A percentile compares a stretch with the other conserved stretches of the same genome.
phyloP scores from a whole-genome alignment of 2,329 filamentous ascomycete species.

The Elsinoe perseae region DNA sequence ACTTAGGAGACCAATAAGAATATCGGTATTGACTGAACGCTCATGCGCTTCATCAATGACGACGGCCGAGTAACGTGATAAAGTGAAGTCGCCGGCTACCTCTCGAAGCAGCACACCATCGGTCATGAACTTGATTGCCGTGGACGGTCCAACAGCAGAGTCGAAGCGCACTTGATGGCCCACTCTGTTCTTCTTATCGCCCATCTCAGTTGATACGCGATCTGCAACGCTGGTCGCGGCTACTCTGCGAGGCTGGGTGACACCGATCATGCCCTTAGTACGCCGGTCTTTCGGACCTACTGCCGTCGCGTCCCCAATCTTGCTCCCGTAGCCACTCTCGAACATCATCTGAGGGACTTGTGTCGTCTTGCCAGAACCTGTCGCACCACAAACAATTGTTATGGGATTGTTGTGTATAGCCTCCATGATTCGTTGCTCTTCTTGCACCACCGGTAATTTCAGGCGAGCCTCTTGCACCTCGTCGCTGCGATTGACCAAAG shows the following conservation, averaged over 20 bases:
- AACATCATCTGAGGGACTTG: conserved; percentile 95
- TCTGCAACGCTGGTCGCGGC: conserved; percentile 96
- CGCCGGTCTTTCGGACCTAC: neutral
- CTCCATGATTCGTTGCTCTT: conserved; percentile 98
- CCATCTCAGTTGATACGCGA: conserved; percentile 79
- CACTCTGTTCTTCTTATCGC: conserved; percentile 66
- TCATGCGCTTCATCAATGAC: conserved; percentile 97
- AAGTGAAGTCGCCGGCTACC: conserved; percentile 76
- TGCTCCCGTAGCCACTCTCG: conserved; percentile 82
- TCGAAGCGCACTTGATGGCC: conserved; percentile 94
- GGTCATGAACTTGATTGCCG: conserved; percentile 97
- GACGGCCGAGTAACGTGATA: conserved; percentile 86
- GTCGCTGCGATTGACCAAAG: conserved; percentile 59
- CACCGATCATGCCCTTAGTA: conserved; percentile 79
- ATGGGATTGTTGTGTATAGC: conserved; percentile 86
- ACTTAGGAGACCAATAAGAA: conserved; percentile 94
- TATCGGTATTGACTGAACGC: conserved; percentile 93
- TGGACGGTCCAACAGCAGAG: conserved; percentile 68
- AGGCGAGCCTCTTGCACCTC: conserved; percentile 72
- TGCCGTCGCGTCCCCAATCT: conserved; percentile 43
- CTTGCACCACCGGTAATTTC: conserved; percentile 79
- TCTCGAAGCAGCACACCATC: conserved; percentile 92
- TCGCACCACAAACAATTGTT: conserved; percentile 87
- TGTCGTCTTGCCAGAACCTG: conserved; percentile 95
- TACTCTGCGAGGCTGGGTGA: conserved; percentile 90